Base-by-base conservation (phyloP, 441 rosid genomes). In the Erodium texanum region DNA sequence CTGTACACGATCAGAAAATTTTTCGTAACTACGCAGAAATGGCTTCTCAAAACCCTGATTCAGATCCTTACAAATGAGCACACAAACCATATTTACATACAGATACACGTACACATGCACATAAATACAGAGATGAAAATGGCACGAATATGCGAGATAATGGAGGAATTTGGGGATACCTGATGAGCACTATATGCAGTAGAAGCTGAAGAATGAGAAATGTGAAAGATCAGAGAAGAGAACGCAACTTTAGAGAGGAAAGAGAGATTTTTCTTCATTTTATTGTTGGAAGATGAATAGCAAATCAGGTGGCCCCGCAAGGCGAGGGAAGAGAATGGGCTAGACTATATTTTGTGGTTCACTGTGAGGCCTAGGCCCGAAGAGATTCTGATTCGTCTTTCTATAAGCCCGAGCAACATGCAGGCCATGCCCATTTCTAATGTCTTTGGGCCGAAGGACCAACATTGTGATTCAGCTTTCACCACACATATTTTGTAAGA, bases 131-230 rank as follows among this genome's bases (percentile, higher is more conserved):
- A 18, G 2, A 7, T 5, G 22, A 54, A 19, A 54, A 16, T 54
- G 9, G 36, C 36, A 32, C 5, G 36, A 32, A 3, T 32, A 32
- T 32, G 41, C 20, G 23, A 8, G 61, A 18, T 45, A 7, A 54
- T 54, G 61, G 11, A 54, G 61, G 23, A 54, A 16, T 16, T 54
- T 7, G 61, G 11, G 9, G 61, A 18, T 54, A 54, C 61, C 61
- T 54, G 61, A 18, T 54, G 61, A 54, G 61, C 22, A 54, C 61
- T 54, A 54, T 18, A 19, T 54, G 22, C 23, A 54, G 61, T 54
- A 18, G 23, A 54, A 54, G 61, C 61, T 54, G 10, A 36, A 52
- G 24, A 54, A 18, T 19, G 22, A 52, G 18, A 52, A 52, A n/a
- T n/a, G 58, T 36, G 41, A 36, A 11, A 36, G 41, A 36, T 7